These are phyloP conservation scores for Penicillium psychrofluorescens DNA, from an alignment of 495 filamentous ascomycete genomes.

Conservation along the genomic window DNA sequence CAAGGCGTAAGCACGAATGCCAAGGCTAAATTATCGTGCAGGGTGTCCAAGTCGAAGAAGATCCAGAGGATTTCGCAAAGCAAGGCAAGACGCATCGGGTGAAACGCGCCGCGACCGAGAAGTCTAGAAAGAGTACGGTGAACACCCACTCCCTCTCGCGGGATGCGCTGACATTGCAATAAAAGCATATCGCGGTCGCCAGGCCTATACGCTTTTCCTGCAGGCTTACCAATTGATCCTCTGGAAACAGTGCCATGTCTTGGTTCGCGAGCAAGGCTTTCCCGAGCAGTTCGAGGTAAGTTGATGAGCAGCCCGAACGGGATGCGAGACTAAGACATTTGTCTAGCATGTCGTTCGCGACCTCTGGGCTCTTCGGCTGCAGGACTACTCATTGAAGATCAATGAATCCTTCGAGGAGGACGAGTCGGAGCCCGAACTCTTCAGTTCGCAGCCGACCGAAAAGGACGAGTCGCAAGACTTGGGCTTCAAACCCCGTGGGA, in stretches of 20 bases:
- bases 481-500: slow-evolving; percentile 12
- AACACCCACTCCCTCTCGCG: background rate
- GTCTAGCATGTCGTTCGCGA: slow-evolving; percentile 49
- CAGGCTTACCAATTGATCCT: slow-evolving; percentile 81
- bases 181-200: slow-evolving; percentile 48
- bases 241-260: slow-evolving; percentile 61
- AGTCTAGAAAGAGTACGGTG: slow-evolving; percentile 36
- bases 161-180: slow-evolving; percentile 1
- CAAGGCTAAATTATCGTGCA: slow-evolving; percentile 10
- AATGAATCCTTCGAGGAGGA: slow-evolving; percentile 24
- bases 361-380: slow-evolving; percentile 63
- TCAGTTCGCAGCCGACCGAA: slow-evolving; percentile 43
- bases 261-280: slow-evolving; percentile 54
- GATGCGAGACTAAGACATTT: too few species aligned
- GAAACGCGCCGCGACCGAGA: slow-evolving; percentile 48
- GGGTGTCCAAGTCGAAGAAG: slow-evolving; percentile 54
- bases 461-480: slow-evolving; percentile 20
- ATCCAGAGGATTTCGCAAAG: slow-evolving; percentile 68
- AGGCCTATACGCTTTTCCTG: slow-evolving; percentile 70
- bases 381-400: slow-evolving; percentile 36
- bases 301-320: background rate
- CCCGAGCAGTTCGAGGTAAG: slow-evolving; percentile 58
- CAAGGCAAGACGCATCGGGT: slow-evolving; percentile 52
- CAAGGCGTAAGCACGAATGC: too few species aligned
- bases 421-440: slow-evolving; percentile 30